Base-by-base conservation (phyloP, 129 eudicot genomes). In the Sambucus nigra region DNA sequence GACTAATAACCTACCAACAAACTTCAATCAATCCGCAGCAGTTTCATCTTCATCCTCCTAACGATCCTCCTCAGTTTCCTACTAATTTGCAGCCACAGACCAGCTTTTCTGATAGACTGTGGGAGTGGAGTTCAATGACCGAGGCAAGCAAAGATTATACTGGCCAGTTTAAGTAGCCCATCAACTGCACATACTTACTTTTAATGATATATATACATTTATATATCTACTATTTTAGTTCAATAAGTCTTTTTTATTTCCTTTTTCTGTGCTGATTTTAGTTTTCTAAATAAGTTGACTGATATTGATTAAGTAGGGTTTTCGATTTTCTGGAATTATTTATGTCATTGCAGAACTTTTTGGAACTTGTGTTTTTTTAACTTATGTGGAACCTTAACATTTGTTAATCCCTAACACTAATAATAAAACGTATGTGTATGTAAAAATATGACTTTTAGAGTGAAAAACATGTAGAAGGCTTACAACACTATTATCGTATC, bases 51-150 rank as follows among this genome's bases (percentile, higher is more conserved):
- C 49, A 32, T 45, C 6, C 3, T 9, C 39, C 38, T 51, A 59
- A 15, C 12, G 8, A 45, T 13, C 19, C 39, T 31, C 23, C 62
- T 9, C 68, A 55, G 4, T 58, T 50, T 25, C 15, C 77, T 4
- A 25, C 24, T 50, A 25, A 50, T 18, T 16, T 29, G 51, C 65
- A 26, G 25, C 48, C 32, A 8, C 62, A 20, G 28, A 3, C 54
- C 9, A 29, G 57, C 10, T 50, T 26, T 10, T 24, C 64, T 1
- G 77, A 66, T 10, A 27, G 71, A 20, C 56, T 71, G 46, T 76
- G 83, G 83, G 83, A 71, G 35, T 76, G 83, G 78, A 71, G 24
- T 48, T 57, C 69, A 31, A 47, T 58, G n/a, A 25, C 72, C 5
- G 79, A 77, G 47, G 72, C 61, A 6, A 53, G 51, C 55, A 72